A percentile compares a stretch with the other conserved stretches of the same genome.
Evolutionary conservation across 2,329 filamentous ascomycete genomes (phyloP).

Genomic region (Madurella mycetomatis): DNA sequence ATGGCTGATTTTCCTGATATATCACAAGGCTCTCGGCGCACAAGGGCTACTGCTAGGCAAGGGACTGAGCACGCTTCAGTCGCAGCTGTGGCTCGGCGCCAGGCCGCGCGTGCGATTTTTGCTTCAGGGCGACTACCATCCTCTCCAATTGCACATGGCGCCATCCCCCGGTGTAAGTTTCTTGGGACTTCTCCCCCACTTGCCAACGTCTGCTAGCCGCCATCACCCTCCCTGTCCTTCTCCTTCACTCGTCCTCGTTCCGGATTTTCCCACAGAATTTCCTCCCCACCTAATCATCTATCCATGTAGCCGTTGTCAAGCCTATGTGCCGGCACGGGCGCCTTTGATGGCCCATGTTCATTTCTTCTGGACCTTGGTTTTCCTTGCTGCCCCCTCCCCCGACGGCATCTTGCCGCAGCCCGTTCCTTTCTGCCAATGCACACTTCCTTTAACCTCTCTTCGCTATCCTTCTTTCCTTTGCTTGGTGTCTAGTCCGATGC

Average conservation of each 20-base stretch:
- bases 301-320: too few species aligned
- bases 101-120: not conserved
- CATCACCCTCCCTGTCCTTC: not conserved
- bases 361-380: too few species aligned
- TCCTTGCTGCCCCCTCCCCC: too few species aligned
- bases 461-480: not conserved
- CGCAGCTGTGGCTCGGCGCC: not conserved
- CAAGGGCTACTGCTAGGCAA: not conserved
- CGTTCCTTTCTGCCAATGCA: not conserved
- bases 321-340: too few species aligned
- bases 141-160: constrained; percentile 1
- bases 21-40: constrained; percentile 13
- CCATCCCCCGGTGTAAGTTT: not conserved
- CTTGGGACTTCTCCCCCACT: not conserved
- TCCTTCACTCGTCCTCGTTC: not conserved
- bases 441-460: not conserved
- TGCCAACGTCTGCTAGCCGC: not conserved
- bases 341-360: too few species aligned
- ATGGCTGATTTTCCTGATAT: constrained; percentile 12
- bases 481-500: not conserved
- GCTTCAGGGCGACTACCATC: constrained; percentile 7
- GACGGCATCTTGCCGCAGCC: too few species aligned
- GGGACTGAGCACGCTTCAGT: not conserved
- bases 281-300: not conserved
- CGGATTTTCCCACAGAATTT: not conserved